Base-by-base conservation (phyloP, 2,329 filamentous ascomycete species). In the Gremmenia infestans region DNA sequence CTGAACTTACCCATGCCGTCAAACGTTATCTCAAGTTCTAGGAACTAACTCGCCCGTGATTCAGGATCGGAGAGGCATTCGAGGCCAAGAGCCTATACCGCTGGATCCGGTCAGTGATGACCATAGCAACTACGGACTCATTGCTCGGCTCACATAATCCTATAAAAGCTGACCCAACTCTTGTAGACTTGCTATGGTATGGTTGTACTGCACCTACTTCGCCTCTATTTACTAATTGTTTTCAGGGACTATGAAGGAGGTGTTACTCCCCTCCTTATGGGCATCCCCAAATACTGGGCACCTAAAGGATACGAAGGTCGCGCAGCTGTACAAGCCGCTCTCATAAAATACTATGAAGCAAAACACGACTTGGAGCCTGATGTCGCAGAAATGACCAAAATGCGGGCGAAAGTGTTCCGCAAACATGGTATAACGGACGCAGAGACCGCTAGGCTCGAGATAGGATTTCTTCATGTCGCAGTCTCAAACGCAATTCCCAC, bases 111-210 rank as follows among this genome's bases (percentile, higher is more conserved):
- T 56, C 72, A 8, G 56, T 70, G 3, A 71, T 77, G 55, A 73
- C 71, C 2, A 52, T 72, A 3, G 73, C 74, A 5, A 74, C 73
- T 0, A 68, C 68, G 8, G 59, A 69, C 25, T 70, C 73, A 3
- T 65, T 80, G 22, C 78, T 73, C 47, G 77, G 78, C 1, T 69
- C 73, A 0, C 56, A 72, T 1, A 76, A 78, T 54, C 75, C 76
- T 0, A 69, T 78, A 17, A 67, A 57, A n/a, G 49, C 64, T 0
- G 61, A 76, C 9, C 63, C 68, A 3, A 58, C 58, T 8, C 58
- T 77, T 3, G 52, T 74, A 2, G 64, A 75, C 7, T 68, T 69
- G n/a, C 68, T 77, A n/a, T 72, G 70, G 72, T 72, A 64, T 19
- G 56, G 48, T 28, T 45, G 14, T 40, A 14, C 14, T 45, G n/a